phyloP scores from a whole-genome alignment of 1,284 basidiomycete species.

The Sporisorium scitamineum region DNA sequence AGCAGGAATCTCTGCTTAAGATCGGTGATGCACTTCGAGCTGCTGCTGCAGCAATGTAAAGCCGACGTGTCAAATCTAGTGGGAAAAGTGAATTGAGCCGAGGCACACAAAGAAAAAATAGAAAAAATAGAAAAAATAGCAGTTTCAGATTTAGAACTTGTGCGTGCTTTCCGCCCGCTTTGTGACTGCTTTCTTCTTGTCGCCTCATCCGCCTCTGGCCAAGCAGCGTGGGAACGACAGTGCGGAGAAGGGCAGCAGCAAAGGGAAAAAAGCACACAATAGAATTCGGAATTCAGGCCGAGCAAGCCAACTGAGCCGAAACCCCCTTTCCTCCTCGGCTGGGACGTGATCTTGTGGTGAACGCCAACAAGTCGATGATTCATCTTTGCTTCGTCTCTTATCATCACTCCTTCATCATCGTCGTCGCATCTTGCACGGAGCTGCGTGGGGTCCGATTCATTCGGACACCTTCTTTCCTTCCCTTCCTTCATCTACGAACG shows the following conservation, averaged over 20 bases:
- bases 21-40: background rate
- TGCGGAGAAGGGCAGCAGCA: background rate
- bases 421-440: background rate
- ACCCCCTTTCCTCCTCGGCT: background rate
- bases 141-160: background rate
- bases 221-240: background rate
- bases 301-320: background rate
- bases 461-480: background rate
- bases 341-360: background rate
- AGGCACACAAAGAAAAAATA: too few species aligned
- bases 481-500: background rate
- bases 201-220: background rate
- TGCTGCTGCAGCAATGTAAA: background rate
- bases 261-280: background rate
- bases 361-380: background rate
- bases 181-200: too few species aligned
- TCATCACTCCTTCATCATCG: background rate
- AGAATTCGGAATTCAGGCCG: background rate
- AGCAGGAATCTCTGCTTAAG: background rate
- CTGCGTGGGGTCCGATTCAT: too few species aligned
- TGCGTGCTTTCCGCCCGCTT: too few species aligned
- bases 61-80: background rate
- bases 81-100: constrained; percentile 14
- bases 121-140: background rate
- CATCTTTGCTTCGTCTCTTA: constrained; percentile 1